Conservation (phyloP, 1,284 basidiomycete genomes). For the Ceratobasidium sp. region DNA sequence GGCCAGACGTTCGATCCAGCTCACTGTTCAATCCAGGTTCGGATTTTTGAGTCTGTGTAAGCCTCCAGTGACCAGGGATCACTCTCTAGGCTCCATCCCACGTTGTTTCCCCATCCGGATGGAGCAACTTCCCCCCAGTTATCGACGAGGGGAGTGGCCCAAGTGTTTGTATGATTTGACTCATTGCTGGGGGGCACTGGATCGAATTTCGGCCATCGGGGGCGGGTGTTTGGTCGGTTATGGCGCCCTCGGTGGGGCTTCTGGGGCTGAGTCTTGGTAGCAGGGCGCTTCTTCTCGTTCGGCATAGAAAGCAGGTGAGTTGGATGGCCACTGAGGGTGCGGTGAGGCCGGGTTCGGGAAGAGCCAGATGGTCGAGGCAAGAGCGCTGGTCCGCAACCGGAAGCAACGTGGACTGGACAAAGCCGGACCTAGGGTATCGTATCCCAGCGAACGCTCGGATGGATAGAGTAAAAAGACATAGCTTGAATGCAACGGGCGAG, state of each 20-base stretch:
- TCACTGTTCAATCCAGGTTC: slow-evolving; percentile 22
- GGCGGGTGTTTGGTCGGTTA: slow-evolving; percentile 2
- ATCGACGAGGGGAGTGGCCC: not conserved
- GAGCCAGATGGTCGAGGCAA: not conserved
- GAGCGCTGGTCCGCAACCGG: slow-evolving; percentile 5
- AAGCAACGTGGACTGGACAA: slow-evolving; percentile 34
- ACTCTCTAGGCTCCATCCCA: not conserved
- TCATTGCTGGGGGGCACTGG: not conserved
- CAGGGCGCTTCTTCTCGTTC: slow-evolving; percentile 1
- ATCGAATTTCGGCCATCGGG: not conserved
- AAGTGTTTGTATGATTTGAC: not conserved
- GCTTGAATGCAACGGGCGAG: no score
- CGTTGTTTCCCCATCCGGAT: slow-evolving; percentile 7
- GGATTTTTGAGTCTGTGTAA: slow-evolving; percentile 13
- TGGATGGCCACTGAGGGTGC: slow-evolving; percentile 1
- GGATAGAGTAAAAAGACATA: not conserved
- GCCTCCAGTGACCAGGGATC: slow-evolving; percentile 22
- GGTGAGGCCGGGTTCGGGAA: slow-evolving; percentile 24
- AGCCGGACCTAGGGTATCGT: slow-evolving; percentile 16
- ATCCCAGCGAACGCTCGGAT: not conserved
- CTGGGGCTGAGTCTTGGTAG: not conserved
- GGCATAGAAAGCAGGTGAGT: slow-evolving; percentile 8
- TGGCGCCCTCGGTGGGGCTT: slow-evolving; percentile 9
- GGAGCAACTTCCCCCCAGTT: slow-evolving; percentile 12
- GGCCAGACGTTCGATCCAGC: not conserved